Conservation (phyloP, 2,329 filamentous ascomycete genomes). For the Meredithiella fracta region DNA sequence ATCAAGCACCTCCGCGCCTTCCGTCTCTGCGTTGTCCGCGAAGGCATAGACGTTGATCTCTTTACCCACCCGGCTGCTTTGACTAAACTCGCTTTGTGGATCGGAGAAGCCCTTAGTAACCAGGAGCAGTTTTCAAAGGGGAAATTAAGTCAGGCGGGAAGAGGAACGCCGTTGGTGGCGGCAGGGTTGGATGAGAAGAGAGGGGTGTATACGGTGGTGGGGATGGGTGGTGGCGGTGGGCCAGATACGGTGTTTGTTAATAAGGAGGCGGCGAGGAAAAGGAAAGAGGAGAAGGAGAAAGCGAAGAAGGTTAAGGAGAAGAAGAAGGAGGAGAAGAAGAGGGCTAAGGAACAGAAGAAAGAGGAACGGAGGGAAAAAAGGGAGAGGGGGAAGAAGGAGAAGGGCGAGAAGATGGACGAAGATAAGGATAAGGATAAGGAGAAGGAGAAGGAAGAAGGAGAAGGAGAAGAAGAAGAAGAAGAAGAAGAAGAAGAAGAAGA, state of each 20-base stretch:
- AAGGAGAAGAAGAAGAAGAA: constrained; percentile 24
- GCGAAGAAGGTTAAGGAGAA: constrained; percentile 48
- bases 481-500: constrained; percentile 23
- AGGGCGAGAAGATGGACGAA: constrained; percentile 17
- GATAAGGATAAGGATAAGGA: constrained; percentile 31
- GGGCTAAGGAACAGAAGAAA: constrained; percentile 43
- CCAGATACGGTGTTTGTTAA: constrained; percentile 55
- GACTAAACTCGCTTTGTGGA: constrained; percentile 86
- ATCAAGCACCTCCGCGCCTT: constrained; percentile 87
- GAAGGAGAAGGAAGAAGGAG: constrained; percentile 25
- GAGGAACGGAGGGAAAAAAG: constrained; percentile 17
- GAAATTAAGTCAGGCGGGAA: constrained; percentile 47
- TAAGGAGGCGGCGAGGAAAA: constrained; percentile 47
- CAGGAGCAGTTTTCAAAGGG: constrained; percentile 67
- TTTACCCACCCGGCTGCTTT: constrained; percentile 88
- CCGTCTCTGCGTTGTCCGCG: constrained; percentile 88
- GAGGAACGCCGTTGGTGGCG: constrained; percentile 74
- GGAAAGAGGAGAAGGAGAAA: constrained; percentile 39
- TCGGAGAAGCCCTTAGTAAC: constrained; percentile 79
- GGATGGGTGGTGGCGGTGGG: constrained; percentile 72
- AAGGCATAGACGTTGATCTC: constrained; percentile 76
- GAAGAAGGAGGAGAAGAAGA: constrained; percentile 37
- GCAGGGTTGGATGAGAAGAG: constrained; percentile 76
- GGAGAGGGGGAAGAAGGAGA: background rate
- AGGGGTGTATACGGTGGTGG: constrained; percentile 82